A percentile compares a stretch with the other conserved stretches of the same genome.
Conservation (phyloP, 768 basidiomycete species). For the Candolleomyces efflorescens region DNA sequence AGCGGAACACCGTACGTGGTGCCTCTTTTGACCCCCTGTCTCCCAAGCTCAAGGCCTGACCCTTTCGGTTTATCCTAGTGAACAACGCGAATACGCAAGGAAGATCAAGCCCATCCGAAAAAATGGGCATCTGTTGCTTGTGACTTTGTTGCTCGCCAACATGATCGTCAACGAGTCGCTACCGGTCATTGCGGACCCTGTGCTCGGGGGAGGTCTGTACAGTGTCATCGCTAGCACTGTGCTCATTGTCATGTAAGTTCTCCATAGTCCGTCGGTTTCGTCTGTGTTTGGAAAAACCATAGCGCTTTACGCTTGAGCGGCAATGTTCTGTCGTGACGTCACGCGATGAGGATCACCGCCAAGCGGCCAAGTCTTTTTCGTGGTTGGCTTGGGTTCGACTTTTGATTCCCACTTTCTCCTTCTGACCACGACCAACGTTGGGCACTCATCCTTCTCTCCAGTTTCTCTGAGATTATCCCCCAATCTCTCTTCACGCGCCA, state of each 20-base stretch:
- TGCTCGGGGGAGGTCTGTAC: slow-evolving; percentile 74
- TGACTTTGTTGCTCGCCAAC: slow-evolving; percentile 79
- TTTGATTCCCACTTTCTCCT: not conserved
- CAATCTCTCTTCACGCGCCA: slow-evolving; percentile 91
- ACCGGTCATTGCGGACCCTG: slow-evolving; percentile 75
- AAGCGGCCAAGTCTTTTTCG: not conserved
- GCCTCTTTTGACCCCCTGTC: not conserved
- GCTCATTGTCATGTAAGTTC: slow-evolving; percentile 80
- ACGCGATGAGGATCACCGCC: slow-evolving; percentile 15
- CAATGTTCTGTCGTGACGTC: slow-evolving; percentile 21
- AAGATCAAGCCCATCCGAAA: slow-evolving; percentile 84
- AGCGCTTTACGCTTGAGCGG: slow-evolving; percentile 6
- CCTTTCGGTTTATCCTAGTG: slow-evolving; percentile 32
- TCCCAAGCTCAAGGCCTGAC: not conserved
- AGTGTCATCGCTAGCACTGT: slow-evolving; percentile 81
- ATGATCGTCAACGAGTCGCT: slow-evolving; percentile 92
- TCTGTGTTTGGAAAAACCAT: slow-evolving; percentile 3
- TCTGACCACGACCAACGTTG: not conserved
- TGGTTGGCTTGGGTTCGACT: not conserved
- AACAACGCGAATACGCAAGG: slow-evolving; percentile 75
- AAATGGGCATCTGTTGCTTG: slow-evolving; percentile 79
- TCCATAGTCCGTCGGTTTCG: not conserved
- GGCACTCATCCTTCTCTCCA: slow-evolving; percentile 23
- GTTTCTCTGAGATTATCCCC: slow-evolving; percentile 89
- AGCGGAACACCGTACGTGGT: slow-evolving; percentile 70